Conservation (phyloP, 1,139 yeast genomes). For the Trichomonascaceae sp. region DNA sequence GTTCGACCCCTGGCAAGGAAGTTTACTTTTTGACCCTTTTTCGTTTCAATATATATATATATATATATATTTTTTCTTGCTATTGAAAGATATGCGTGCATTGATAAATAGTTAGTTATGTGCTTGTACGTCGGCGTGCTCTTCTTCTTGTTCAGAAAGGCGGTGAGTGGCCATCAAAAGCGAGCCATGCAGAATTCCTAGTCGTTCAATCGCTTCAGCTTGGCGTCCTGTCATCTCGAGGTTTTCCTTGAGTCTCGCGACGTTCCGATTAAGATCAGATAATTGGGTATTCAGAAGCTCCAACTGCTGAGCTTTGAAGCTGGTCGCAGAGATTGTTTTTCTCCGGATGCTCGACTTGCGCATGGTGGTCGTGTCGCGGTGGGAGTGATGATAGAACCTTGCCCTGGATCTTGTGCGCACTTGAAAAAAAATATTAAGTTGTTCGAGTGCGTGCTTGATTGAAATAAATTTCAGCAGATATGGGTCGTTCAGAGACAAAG, state of each 20-base stretch:
- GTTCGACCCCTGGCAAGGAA: no score
- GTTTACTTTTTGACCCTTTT: no score
- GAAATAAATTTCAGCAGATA: background rate
- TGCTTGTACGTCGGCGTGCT: no score
- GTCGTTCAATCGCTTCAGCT: slow-evolving; percentile 39
- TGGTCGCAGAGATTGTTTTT: slow-evolving; percentile 7
- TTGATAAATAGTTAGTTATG: no score
- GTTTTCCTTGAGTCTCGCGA: slow-evolving; percentile 43
- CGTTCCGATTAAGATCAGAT: slow-evolving; percentile 47
- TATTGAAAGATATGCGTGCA: no score
- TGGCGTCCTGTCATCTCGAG: slow-evolving; percentile 43
- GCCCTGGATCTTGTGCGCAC: background rate
- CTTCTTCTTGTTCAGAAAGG: no score
- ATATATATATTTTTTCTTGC: no score
- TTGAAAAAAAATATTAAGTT: background rate
- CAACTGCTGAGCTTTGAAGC: slow-evolving; percentile 33
- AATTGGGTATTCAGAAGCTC: slow-evolving; percentile 51
- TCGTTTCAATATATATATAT: no score
- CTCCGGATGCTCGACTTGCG: slow-evolving; percentile 3
- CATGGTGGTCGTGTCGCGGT: slow-evolving; percentile 11
- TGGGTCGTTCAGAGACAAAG: background rate
- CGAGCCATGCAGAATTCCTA: slow-evolving; percentile 51
- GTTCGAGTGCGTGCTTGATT: background rate
- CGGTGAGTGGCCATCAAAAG: slow-evolving; percentile 30
- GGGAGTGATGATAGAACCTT: background rate